Evolutionary conservation across 345 rosid genomes (phyloP), one percentile per base, ranked within the genome.

Genomic region (Lumnitzera littorea): DNA sequence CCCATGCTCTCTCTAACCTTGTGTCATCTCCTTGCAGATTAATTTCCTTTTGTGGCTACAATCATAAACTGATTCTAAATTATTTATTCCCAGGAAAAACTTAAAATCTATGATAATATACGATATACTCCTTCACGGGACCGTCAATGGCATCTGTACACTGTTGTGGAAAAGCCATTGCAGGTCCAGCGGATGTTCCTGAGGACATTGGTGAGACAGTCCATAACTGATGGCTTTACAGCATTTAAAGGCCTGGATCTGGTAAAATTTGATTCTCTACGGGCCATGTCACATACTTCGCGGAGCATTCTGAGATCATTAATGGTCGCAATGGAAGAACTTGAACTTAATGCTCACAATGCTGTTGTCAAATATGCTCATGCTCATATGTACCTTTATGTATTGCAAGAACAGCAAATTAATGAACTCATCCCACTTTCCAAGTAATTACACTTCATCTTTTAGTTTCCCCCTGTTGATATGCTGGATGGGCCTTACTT

Each of bases 101-200:
- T 95, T 64, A 91, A 91, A 77, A 95, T 91, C 53, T 86, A 91
- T 56, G 67, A 79, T 23, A 80, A 85, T 60, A 84, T 85, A 67
- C 80, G 82, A 60, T 95, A 95, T 55, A 78, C 83, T 46, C 83
- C 87, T 20, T 95, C 97, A 13, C 78, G 92, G 56, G 96, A 88
- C 71, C 84, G 99, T 48, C 97, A 86, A 56, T 95, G 99, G 99
- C 97, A 88, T 77, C 61, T 95, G 66, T 95, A 95, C 70, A 82
- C 88, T 57, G 89, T 88, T 70, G 71, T 70, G 58, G 99, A 95
- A 74, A 95, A 91, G 78, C 86, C 87, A 59, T 61, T 79, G 56
- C 85, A 91, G 61, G 69, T 79, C 55, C 89, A 74, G 73, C 88
- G 99, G 76, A 95, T 88, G 99, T 95, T 95, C 66, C 91, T 95